Conservation (phyloP, 2,329 filamentous ascomycete genomes). For the Penicillium sp. region DNA sequence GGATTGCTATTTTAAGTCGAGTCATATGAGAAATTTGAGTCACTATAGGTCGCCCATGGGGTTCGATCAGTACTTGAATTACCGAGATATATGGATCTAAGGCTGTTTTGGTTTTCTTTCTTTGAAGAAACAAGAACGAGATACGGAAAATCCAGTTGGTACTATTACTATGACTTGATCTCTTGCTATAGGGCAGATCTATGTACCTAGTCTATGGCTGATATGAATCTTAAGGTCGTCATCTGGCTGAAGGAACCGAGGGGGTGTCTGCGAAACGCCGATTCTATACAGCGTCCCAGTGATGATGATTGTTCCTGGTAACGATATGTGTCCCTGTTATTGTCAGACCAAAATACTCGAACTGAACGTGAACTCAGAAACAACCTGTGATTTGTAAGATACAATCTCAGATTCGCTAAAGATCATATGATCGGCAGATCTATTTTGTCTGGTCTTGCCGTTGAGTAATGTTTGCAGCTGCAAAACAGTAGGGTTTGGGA, state of each 20-base stretch:
- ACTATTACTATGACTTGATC: too few species aligned
- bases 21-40: too few species aligned
- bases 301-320: constrained; percentile 13
- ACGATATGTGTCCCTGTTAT: constrained; percentile 9
- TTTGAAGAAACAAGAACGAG: too few species aligned
- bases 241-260: not conserved
- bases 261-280: not conserved
- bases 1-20: too few species aligned
- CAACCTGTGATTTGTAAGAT: constrained; percentile 13
- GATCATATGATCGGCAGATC: constrained; percentile 13
- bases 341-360: too few species aligned
- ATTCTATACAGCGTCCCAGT: constrained; percentile 15
- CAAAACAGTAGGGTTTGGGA: constrained; percentile 4
- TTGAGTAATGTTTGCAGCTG: constrained; percentile 11
- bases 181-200: constrained; percentile 9
- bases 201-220: constrained; percentile 12
- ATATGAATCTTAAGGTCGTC: constrained; percentile 10
- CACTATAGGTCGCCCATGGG: too few species aligned
- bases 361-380: too few species aligned
- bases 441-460: constrained; percentile 13
- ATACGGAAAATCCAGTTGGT: too few species aligned
- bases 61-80: too few species aligned
- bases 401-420: constrained; percentile 14
- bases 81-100: too few species aligned
- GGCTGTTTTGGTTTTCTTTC: too few species aligned